phyloP scores from a whole-genome alignment of 176 grass and related monocot species.

The Melocanna baccifera region DNA sequence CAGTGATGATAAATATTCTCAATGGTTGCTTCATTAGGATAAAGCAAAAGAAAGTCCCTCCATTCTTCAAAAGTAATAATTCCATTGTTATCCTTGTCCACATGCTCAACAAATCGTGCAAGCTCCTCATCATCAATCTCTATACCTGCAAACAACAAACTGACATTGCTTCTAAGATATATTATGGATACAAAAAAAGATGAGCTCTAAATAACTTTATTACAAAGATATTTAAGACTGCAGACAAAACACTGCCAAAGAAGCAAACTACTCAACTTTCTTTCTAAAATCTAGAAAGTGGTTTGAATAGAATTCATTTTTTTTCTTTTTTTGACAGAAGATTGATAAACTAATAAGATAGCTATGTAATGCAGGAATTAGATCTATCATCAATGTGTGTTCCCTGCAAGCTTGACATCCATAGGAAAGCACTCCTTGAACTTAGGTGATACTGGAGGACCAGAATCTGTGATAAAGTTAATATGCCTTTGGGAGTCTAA shows the following conservation, averaged over 20 bases:
- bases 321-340: neutral
- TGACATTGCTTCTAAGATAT: conserved; percentile 54
- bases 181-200: conserved; percentile 15
- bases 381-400: neutral
- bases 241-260: neutral
- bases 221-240: neutral
- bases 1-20: conserved; percentile 97
- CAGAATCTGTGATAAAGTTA: conserved; percentile 18
- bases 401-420: conserved; percentile 3
- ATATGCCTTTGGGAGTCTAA: conserved; percentile 12
- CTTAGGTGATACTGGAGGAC: neutral
- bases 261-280: neutral
- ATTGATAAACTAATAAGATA: neutral
- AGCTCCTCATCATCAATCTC: conserved; percentile 93
- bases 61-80: conserved; percentile 99
- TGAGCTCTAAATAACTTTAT: conserved; percentile 3
- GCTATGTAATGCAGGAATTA: neutral
- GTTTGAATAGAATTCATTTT: neutral
- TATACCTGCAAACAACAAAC: conserved; percentile 79
- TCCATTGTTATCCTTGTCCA: conserved; percentile 96
- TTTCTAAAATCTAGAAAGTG: conserved; percentile 4
- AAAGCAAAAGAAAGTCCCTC: conserved; percentile 99
- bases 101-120: conserved; percentile 91
- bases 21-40: conserved; percentile 87
- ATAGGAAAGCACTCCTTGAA: neutral